Percentiles rank a stretch among this genome's conserved stretches.
phyloP scores from a whole-genome alignment of 352 stramenopile genomes.

The Pythium inflatum region DNA sequence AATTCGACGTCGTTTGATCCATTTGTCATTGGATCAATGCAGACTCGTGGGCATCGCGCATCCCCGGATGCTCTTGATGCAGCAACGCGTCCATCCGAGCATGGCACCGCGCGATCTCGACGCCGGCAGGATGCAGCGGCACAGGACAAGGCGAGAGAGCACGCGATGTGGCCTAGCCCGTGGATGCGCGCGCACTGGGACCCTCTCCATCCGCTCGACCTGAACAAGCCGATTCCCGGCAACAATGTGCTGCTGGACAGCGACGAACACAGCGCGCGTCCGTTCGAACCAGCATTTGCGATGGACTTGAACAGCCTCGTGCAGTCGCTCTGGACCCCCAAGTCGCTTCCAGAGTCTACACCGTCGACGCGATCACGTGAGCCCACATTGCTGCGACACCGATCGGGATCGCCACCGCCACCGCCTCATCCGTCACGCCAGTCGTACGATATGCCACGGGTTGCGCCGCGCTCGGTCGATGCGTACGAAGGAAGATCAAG shows the following conservation, averaged over 20 bases:
- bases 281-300: slow-evolving; percentile 27
- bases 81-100: neutral
- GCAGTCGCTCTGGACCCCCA: slow-evolving; percentile 30
- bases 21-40: no score
- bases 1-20: no score
- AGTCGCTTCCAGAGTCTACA: slow-evolving; percentile 1
- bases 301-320: slow-evolving; percentile 36
- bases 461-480: neutral
- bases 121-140: neutral
- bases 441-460: neutral
- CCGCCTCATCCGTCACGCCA: neutral
- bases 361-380: neutral
- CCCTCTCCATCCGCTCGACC: slow-evolving; percentile 29
- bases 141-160: neutral
- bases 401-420: slow-evolving; percentile 13
- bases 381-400: slow-evolving; percentile 6
- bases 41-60: no score
- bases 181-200: slow-evolving; percentile 30
- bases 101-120: neutral
- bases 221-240: slow-evolving; percentile 26
- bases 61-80: neutral
- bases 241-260: neutral
- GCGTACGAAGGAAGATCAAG: neutral
- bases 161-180: slow-evolving; percentile 30
- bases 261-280: slow-evolving; percentile 2